Conservation (phyloP, 305 asterid species). For the Fraxinus ornus region DNA sequence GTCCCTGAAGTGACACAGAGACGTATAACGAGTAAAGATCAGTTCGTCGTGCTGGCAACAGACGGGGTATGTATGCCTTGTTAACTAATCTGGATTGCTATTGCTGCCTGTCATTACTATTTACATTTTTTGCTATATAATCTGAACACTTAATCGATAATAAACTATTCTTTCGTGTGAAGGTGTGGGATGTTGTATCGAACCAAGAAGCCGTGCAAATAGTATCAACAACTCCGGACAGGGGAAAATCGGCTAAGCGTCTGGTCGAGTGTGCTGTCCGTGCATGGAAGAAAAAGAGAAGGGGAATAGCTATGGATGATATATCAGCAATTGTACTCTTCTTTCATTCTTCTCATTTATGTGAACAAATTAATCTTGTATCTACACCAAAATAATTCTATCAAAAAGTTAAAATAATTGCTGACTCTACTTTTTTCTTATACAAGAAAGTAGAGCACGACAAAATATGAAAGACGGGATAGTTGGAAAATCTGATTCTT, state of each 20-base stretch:
- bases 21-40: slow-evolving; percentile 63
- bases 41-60: slow-evolving; percentile 79
- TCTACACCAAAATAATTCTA: slow-evolving; percentile 31
- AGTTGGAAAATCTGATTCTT: not conserved
- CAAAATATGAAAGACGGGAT: not conserved
- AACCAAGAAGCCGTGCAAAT: slow-evolving; percentile 85
- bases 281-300: slow-evolving; percentile 81
- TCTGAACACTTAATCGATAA: not conserved
- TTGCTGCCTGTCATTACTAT: not conserved
- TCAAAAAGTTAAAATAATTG: not conserved
- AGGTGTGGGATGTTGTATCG: slow-evolving; percentile 98
- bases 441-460: not conserved
- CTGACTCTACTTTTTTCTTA: not conserved
- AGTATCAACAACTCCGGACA: slow-evolving; percentile 45
- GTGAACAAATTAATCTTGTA: slow-evolving; percentile 42
- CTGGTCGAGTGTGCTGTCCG: slow-evolving; percentile 67
- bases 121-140: not conserved
- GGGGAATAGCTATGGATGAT: slow-evolving; percentile 85
- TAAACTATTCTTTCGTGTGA: not conserved
- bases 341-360: slow-evolving; percentile 49
- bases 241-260: slow-evolving; percentile 68
- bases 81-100: not conserved
- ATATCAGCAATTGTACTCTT: slow-evolving; percentile 90
- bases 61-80: slow-evolving; percentile 70
- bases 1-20: slow-evolving; percentile 84